A percentile compares a stretch with the other conserved stretches of the same genome.
Evolutionary conservation across 176 grass and related monocot genomes (phyloP).

Genomic region (Alopecurus myosuroides): DNA sequence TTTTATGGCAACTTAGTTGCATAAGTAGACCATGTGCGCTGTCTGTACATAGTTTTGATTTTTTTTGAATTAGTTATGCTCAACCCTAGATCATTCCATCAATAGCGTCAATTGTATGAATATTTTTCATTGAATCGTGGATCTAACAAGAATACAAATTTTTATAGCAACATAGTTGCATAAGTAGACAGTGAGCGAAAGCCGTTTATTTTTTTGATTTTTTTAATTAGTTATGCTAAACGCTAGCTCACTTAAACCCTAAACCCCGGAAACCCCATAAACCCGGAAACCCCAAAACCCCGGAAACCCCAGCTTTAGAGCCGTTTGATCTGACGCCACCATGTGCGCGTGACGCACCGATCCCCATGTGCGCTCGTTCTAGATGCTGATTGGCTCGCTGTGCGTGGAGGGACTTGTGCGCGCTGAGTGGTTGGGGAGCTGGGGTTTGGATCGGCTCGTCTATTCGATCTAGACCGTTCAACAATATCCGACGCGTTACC

Average conservation of each 20-base stretch:
- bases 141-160: neutral
- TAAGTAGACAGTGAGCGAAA: neutral
- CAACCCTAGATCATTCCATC: neutral
- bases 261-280: neutral
- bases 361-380: neutral
- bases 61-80: neutral
- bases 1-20: neutral
- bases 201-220: neutral
- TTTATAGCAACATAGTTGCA: neutral
- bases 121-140: neutral
- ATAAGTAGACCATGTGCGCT: too few relatives aligned
- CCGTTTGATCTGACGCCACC: neutral
- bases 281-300: too few relatives aligned
- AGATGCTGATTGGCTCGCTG: neutral
- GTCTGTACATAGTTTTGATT: neutral
- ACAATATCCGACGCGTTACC: too few relatives aligned
- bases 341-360: neutral
- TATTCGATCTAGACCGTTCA: too few relatives aligned
- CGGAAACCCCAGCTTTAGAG: too few relatives aligned
- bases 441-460: too few relatives aligned
- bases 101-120: neutral
- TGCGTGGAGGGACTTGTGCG: too few relatives aligned
- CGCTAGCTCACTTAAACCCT: neutral
- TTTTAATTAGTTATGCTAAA: neutral
- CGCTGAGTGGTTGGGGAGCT: too few relatives aligned